phyloP scores from a whole-genome alignment of 2,329 filamentous ascomycete species.

The Fusarium pseudoanthophilum region DNA sequence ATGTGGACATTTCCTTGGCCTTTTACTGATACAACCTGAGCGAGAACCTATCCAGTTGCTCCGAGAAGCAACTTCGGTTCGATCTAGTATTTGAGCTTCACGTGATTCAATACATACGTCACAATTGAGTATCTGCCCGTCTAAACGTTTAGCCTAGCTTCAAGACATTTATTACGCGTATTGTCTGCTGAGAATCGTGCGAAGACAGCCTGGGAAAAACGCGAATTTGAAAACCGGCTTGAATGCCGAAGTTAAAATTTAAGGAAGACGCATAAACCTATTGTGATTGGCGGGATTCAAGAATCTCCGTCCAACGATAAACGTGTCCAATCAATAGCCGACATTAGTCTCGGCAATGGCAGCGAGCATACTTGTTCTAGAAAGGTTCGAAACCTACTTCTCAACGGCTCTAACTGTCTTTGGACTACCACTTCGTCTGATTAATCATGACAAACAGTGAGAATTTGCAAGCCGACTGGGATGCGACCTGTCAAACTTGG shows the following conservation, averaged over 20 bases:
- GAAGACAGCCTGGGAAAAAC: neutral
- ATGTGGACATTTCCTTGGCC: accelerated
- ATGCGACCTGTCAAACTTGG: neutral
- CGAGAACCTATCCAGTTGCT: too few relatives aligned
- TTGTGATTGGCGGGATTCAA: neutral
- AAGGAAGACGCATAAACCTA: neutral
- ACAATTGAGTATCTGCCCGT: neutral
- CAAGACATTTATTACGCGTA: accelerated
- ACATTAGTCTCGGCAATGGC: neutral
- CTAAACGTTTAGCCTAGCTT: neutral
- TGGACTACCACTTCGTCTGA: neutral
- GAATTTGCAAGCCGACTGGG: neutral
- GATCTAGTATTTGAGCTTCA: too few relatives aligned
- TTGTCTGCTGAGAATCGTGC: accelerated
- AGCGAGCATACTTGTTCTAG: neutral
- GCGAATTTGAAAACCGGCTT: neutral
- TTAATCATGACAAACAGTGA: neutral
- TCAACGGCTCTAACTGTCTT: neutral
- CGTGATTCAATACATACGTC: neutral
- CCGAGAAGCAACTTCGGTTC: neutral
- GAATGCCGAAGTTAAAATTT: neutral
- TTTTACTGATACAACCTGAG: accelerated
- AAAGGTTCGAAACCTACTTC: neutral
- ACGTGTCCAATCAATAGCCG: neutral
- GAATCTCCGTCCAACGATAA: neutral